Evolutionary conservation across 768 basidiomycete species (phyloP), one percentile per base, ranked within the genome.

Genomic region (Boletus reticuloceps): DNA sequence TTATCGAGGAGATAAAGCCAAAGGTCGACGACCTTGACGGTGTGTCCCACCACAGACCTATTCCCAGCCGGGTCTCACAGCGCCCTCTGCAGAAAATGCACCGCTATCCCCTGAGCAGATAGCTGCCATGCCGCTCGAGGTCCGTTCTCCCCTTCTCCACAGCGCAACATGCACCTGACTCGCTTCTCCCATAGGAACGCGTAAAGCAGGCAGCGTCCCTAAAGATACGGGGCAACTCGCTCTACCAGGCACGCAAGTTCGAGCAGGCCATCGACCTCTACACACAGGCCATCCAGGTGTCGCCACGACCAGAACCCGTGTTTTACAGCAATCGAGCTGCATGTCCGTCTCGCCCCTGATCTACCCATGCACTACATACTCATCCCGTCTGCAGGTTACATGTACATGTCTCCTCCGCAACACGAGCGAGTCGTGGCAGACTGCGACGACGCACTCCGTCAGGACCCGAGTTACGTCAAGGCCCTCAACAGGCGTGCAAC

Each of bases 241-340:
- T 86, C 14, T 92, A 91, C 73, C 79, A 83, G 62, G 72, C 73
- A 42, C 82, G 80, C 60, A 80, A 81, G 62, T 90, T 84, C 61
- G 67, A 72, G 7, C 72, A 75, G 42, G 89, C 89, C 11, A 80
- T 78, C 27, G 78, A 83, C 22, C 74, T 81, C 52, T 91, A 92
- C 74, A 88, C 88, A 12, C 82, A 81, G 54, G 90, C 90, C 37
- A 91, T 92, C 58, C 76, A 80, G 44, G 78, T 89, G 19, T 78
- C 89, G 5, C 86, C 89, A 9, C 86, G 83, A 68, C 83, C 86
- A 8, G 93, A 96, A 65, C 87, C 97, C 29, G 92, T 98, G 32
- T 99, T 88, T 75, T 98, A 86, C 81, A 92, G 91, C 73, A 99
- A 99, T 73, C 87, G 97, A 49, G 97, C 96, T 39, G 97, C 97